A percentile compares a stretch with the other conserved stretches of the same genome.
These are phyloP conservation scores for Colletotrichum incanum DNA, from an alignment of 2,329 filamentous ascomycete species.

Conservation along the genomic window DNA sequence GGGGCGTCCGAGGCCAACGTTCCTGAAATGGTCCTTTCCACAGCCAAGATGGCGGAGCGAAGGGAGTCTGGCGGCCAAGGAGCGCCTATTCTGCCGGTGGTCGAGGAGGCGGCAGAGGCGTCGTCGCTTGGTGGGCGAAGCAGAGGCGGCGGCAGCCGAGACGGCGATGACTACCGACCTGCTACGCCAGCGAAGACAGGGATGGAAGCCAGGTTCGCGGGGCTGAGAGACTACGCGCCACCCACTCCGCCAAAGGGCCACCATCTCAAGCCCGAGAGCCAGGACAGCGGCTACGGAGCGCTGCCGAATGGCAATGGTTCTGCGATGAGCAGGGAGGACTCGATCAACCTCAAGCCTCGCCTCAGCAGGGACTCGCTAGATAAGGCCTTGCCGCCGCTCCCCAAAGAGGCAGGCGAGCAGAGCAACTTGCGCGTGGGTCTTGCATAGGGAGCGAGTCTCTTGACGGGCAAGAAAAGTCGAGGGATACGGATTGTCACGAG, in stretches of 20 bases:
- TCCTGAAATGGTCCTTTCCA: conserved; percentile 73
- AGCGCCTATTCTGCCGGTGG: conserved; percentile 79
- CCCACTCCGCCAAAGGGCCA: conserved; percentile 65
- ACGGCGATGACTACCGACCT: conserved; percentile 59
- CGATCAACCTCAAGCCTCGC: conserved; percentile 53
- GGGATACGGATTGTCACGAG: conserved; percentile 19
- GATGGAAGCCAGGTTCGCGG: conserved; percentile 47
- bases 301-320: conserved; percentile 50
- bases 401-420: conserved; percentile 49
- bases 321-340: conserved; percentile 50
- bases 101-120: conserved; percentile 90
- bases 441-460: conserved; percentile 32
- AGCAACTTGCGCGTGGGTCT: conserved; percentile 33
- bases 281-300: conserved; percentile 64
- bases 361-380: conserved; percentile 72
- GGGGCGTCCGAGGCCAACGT: conserved; percentile 64
- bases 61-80: conserved; percentile 69
- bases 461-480: conserved; percentile 4
- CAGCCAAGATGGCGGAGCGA: conserved; percentile 57
- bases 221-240: conserved; percentile 49
- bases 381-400: conserved; percentile 73
- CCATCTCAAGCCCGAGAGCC: conserved; percentile 62
- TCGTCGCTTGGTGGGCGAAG: conserved; percentile 76
- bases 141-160: conserved; percentile 67
- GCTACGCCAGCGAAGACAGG: conserved; percentile 61